Evolutionary conservation across 805 yeast genomes (phyloP).

Genomic region (Wickerhamiella nectarea): DNA sequence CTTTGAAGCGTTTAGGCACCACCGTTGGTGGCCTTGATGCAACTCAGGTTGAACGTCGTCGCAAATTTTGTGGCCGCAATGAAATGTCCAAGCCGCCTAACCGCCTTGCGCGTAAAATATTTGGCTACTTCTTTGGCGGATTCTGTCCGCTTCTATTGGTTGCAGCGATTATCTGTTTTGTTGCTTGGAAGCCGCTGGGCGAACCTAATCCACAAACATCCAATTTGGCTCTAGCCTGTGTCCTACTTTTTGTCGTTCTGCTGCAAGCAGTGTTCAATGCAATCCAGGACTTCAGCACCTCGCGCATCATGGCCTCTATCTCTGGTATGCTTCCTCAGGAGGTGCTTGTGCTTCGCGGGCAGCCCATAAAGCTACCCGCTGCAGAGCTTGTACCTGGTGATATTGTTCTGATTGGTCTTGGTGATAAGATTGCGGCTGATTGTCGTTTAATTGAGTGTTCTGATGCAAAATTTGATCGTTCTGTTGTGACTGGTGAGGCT

Average conservation of each 20-base stretch:
- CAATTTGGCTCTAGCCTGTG: constrained; percentile 33
- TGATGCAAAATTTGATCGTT: constrained; percentile 77
- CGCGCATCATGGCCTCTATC: constrained; percentile 37
- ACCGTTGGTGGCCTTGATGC: neutral
- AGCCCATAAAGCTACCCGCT: constrained; percentile 64
- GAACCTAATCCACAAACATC: constrained; percentile 32
- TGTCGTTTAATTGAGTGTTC: constrained; percentile 63
- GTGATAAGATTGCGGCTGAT: constrained; percentile 79
- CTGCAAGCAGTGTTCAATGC: constrained; percentile 34
- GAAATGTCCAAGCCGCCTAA: constrained; percentile 29
- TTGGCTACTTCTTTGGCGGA: constrained; percentile 35
- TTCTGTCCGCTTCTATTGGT: constrained; percentile 33
- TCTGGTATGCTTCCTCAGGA: constrained; percentile 31
- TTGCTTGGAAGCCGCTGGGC: constrained; percentile 38
- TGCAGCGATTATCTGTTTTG: constrained; percentile 32
- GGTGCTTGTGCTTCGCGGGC: constrained; percentile 55
- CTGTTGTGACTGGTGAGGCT: constrained; percentile 85
- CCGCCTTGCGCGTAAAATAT: constrained; percentile 24
- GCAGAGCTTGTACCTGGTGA: constrained; percentile 75
- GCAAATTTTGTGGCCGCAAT: constrained; percentile 26
- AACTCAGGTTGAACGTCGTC: constrained; percentile 1
- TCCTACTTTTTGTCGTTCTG: constrained; percentile 30
- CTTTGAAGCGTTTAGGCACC: neutral
- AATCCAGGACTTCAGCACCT: constrained; percentile 35
- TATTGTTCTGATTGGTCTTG: constrained; percentile 62